These are phyloP conservation scores for Xylaria scruposa DNA, from an alignment of 495 filamentous ascomycete genomes.

Conservation along the genomic window DNA sequence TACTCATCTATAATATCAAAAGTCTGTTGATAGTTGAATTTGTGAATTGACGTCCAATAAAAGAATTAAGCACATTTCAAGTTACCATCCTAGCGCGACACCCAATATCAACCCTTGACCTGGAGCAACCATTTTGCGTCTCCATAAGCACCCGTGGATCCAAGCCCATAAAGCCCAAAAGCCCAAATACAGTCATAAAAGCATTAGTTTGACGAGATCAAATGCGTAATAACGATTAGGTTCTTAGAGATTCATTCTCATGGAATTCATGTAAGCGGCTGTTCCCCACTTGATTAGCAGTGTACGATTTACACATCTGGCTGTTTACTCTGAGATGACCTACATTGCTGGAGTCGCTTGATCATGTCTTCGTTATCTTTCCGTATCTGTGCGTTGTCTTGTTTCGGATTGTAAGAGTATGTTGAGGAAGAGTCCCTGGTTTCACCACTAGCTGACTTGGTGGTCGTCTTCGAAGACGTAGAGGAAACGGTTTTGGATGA, in stretches of 20 bases:
- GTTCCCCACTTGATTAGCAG: conserved; percentile 6
- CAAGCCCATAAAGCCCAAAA: too few species aligned
- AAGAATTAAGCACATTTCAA: neutral
- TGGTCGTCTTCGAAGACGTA: neutral
- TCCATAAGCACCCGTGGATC: neutral
- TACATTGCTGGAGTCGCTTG: conserved; percentile 19
- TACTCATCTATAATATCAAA: neutral
- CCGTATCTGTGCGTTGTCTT: neutral
- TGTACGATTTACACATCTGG: neutral
- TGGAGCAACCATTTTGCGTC: neutral
- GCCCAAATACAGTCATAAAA: too few species aligned
- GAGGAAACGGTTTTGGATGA: conserved; percentile 16
- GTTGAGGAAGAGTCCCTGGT: conserved; percentile 23
- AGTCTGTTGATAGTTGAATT: too few species aligned
- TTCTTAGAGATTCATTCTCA: conserved; percentile 26
- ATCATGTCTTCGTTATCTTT: conserved; percentile 10
- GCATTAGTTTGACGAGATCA: neutral
- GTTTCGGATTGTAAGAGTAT: conserved; percentile 24
- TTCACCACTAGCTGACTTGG: neutral
- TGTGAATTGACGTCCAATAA: neutral
- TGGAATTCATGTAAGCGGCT: conserved; percentile 15
- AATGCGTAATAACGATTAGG: neutral
- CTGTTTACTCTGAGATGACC: neutral
- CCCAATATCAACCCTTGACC: neutral
- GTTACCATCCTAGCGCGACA: neutral